Evolutionary conservation across 1,284 basidiomycete genomes (phyloP).

Genomic region (Somion occarium): DNA sequence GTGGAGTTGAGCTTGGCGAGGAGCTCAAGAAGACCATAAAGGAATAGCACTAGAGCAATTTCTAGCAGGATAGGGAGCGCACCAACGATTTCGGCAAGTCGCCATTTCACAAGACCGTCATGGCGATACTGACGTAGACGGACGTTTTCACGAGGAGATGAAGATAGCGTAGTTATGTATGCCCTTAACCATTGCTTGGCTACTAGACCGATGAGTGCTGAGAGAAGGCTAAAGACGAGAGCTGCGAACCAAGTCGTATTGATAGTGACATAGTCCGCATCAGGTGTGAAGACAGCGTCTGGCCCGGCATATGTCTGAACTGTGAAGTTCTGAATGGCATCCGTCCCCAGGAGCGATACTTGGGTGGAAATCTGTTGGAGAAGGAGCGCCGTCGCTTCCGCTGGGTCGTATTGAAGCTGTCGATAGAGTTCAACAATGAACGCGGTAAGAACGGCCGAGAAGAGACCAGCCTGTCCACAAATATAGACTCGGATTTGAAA

Average conservation of each 20-base stretch:
- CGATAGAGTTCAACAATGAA: conserved; percentile 21
- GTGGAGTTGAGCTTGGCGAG: conserved; percentile 18
- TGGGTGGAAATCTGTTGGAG: conserved; percentile 16
- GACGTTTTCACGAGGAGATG: conserved; percentile 14
- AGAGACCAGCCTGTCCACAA: conserved; percentile 19
- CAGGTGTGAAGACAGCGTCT: conserved; percentile 2
- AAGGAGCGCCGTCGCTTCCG: conserved; percentile 3
- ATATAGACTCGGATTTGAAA: neutral
- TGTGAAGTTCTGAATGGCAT: neutral
- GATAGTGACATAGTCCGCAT: conserved; percentile 10
- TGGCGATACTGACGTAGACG: conserved; percentile 23
- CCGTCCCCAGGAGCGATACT: conserved; percentile 2
- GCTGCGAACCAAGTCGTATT: conserved; percentile 19
- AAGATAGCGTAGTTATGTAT: conserved; percentile 13
- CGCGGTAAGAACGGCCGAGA: conserved; percentile 21
- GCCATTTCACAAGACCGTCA: conserved; percentile 23
- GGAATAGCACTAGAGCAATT: conserved; percentile 22
- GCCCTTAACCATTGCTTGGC: conserved; percentile 21
- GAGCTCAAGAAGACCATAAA: conserved; percentile 21
- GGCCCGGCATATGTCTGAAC: neutral
- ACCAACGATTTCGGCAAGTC: conserved; percentile 21
- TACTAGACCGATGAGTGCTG: conserved; percentile 19
- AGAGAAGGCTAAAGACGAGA: conserved; percentile 17
- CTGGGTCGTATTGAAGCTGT: conserved; percentile 15
- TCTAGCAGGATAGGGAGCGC: conserved; percentile 26